Evolutionary conservation across 2,329 filamentous ascomycete genomes (phyloP).

Genomic region (Mollisiaceae sp.): DNA sequence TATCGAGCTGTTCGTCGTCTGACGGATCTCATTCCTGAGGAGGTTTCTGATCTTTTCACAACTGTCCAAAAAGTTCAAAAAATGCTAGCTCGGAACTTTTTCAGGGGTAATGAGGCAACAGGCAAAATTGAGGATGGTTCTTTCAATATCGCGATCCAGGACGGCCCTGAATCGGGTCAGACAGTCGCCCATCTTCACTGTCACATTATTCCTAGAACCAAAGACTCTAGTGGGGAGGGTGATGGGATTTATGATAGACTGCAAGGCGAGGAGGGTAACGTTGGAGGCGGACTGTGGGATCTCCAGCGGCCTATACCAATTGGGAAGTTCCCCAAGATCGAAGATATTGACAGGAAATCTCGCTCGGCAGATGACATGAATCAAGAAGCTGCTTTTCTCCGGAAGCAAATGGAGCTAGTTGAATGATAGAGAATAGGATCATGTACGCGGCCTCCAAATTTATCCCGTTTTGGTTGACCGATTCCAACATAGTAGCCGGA

Average conservation of each 20-base stretch:
- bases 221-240: slow-evolving; percentile 54
- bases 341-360: slow-evolving; percentile 71
- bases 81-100: slow-evolving; percentile 69
- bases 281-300: slow-evolving; percentile 73
- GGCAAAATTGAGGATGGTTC: slow-evolving; percentile 62
- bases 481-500: not conserved
- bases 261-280: slow-evolving; percentile 83
- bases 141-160: slow-evolving; percentile 95
- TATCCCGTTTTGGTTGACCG: not conserved
- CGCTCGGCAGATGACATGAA: slow-evolving; percentile 78
- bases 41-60: slow-evolving; percentile 77
- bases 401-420: slow-evolving; percentile 36
- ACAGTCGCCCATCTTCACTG: slow-evolving; percentile 93
- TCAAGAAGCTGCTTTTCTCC: slow-evolving; percentile 65
- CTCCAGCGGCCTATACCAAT: slow-evolving; percentile 54
- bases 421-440: slow-evolving; percentile 13
- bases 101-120: slow-evolving; percentile 54
- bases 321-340: slow-evolving; percentile 69
- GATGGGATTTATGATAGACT: slow-evolving; percentile 85
- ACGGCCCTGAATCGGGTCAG: slow-evolving; percentile 88
- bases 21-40: slow-evolving; percentile 38
- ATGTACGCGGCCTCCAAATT: not conserved
- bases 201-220: slow-evolving; percentile 80
- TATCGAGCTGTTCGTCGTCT: slow-evolving; percentile 71
- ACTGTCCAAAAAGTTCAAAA: slow-evolving; percentile 82